phyloP scores from a whole-genome alignment of 176 grass and related monocot genomes.

The Saccharum officinarum region DNA sequence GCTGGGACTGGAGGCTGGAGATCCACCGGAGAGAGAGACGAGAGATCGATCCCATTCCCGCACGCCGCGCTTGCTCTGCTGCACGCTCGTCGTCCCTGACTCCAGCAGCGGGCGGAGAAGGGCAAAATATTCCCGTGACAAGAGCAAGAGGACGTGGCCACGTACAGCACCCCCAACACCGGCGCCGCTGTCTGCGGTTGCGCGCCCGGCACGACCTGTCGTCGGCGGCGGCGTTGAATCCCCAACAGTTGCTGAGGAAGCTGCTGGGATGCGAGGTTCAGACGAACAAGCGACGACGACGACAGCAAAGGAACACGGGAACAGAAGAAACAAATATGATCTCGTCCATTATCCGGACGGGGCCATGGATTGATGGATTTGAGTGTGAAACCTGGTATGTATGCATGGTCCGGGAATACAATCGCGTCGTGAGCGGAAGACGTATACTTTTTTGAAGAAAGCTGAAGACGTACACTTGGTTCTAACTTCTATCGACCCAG shows the following conservation, averaged over 20 bases:
- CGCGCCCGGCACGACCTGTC: background rate
- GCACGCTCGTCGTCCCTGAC: background rate
- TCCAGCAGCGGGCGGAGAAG: background rate
- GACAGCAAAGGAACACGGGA: background rate
- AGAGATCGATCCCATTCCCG: background rate
- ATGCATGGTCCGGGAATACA: too few species aligned
- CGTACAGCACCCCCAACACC: background rate
- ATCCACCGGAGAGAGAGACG: background rate
- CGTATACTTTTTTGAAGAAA: too few species aligned
- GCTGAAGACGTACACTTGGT: too few species aligned
- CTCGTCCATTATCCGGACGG: too few species aligned
- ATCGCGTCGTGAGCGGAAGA: too few species aligned
- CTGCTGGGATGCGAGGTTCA: background rate
- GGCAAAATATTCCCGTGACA: constrained; percentile 37
- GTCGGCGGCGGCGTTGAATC: background rate
- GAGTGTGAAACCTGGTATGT: too few species aligned
- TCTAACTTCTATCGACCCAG: too few species aligned
- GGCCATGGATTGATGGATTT: too few species aligned
- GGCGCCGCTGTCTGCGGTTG: background rate
- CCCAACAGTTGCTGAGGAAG: background rate
- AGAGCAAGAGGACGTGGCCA: constrained; percentile 6
- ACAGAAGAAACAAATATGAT: background rate
- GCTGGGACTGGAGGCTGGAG: background rate
- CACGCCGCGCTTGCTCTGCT: background rate
- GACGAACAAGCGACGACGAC: background rate